Conservation (phyloP, 495 filamentous ascomycete species). For the Aspergillus sparsus region DNA sequence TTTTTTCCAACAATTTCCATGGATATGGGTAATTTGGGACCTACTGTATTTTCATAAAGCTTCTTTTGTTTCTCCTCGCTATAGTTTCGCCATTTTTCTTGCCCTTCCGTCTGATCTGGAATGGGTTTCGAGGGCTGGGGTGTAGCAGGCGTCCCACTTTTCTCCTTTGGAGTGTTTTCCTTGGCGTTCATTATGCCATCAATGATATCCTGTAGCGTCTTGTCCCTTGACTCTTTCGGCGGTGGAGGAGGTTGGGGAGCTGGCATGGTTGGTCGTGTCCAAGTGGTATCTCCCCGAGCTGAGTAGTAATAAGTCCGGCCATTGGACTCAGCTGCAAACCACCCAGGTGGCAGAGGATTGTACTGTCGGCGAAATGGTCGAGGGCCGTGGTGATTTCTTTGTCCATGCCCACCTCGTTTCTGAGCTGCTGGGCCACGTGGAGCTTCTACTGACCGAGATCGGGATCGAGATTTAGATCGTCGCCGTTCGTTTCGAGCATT, state of each 20-base stretch:
- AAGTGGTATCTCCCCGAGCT: slow-evolving; percentile 70
- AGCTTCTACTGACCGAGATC: slow-evolving; percentile 54
- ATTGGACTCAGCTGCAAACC: slow-evolving; percentile 71
- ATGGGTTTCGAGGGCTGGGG: slow-evolving; percentile 52
- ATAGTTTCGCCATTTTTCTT: slow-evolving; percentile 78
- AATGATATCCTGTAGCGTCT: slow-evolving; percentile 80
- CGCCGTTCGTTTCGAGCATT: slow-evolving; percentile 61
- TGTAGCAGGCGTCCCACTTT: slow-evolving; percentile 50
- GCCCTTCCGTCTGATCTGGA: slow-evolving; percentile 62
- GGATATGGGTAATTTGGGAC: slow-evolving; percentile 19
- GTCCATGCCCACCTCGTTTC: slow-evolving; percentile 61
- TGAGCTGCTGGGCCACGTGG: slow-evolving; percentile 53
- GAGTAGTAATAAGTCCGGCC: slow-evolving; percentile 83
- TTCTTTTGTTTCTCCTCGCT: slow-evolving; percentile 87
- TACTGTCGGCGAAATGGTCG: slow-evolving; percentile 57
- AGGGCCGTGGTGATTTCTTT: slow-evolving; percentile 62
- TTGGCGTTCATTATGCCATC: slow-evolving; percentile 74
- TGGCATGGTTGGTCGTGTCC: slow-evolving; percentile 70
- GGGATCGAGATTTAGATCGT: slow-evolving; percentile 53
- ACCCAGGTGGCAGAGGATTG: slow-evolving; percentile 70
- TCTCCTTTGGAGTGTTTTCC: slow-evolving; percentile 65
- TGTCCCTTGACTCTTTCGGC: slow-evolving; percentile 66
- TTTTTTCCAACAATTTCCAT: too few species aligned
- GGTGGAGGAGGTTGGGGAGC: slow-evolving; percentile 62
- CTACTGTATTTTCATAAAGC: slow-evolving; percentile 86